Evolutionary conservation across 805 yeast genomes (phyloP).

Genomic region (Maudiozyma pseudohumilis): DNA sequence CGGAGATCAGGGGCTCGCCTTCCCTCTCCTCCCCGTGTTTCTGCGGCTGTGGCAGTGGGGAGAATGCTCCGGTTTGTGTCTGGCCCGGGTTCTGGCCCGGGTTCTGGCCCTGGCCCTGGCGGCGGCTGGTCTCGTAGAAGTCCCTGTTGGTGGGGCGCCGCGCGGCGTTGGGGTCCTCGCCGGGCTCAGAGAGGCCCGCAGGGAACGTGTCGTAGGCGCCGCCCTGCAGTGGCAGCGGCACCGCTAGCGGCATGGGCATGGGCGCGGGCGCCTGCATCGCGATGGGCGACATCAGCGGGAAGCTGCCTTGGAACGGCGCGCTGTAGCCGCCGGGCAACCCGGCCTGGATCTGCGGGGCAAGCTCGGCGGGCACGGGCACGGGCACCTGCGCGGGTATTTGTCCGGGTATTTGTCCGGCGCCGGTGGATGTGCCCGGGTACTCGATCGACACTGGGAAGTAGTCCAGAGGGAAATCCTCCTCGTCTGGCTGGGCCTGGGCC

Average conservation of each 20-base stretch:
- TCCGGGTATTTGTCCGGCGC: not conserved
- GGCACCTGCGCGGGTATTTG: not conserved
- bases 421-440: constrained; percentile 14
- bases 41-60: not conserved
- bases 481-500: too few relatives aligned
- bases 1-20: not conserved
- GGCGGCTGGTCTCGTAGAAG: constrained; percentile 9
- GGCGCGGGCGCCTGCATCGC: too few relatives aligned
- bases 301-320: too few relatives aligned
- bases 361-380: too few relatives aligned
- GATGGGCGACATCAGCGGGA: too few relatives aligned
- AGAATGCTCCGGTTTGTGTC: not conserved
- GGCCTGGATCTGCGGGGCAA: too few relatives aligned
- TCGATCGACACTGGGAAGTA: constrained; percentile 42
- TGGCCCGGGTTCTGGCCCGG: not conserved
- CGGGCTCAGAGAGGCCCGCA: too few relatives aligned
- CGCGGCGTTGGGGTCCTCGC: not conserved
- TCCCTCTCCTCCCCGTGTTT: not conserved
- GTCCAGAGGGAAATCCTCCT: constrained; percentile 65
- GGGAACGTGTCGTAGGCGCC: too few relatives aligned
- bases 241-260: too few relatives aligned
- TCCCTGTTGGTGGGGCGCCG: constrained; percentile 23
- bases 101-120: not conserved
- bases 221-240: too few relatives aligned
- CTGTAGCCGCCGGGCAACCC: too few relatives aligned